Evolutionary conservation across 441 rosid genomes (phyloP).

Genomic region (Lepidium campestre): DNA sequence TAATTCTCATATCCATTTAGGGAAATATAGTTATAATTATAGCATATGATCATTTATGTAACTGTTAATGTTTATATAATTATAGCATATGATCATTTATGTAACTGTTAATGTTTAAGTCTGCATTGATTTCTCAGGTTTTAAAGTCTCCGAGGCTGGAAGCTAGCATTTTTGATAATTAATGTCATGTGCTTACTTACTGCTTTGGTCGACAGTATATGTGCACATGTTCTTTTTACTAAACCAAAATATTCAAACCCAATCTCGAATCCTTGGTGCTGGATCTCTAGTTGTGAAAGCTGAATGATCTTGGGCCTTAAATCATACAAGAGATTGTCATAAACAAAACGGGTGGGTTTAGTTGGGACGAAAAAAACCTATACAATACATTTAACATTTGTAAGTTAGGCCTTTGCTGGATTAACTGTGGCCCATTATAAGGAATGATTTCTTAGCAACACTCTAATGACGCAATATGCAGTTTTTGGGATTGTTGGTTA

Average conservation of each 20-base stretch:
- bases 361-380: background rate
- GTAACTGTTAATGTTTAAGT: background rate
- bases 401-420: background rate
- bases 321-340: background rate
- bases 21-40: background rate
- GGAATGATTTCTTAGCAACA: no score
- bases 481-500: no score
- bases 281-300: background rate
- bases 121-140: background rate
- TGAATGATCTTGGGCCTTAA: background rate
- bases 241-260: background rate
- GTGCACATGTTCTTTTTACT: background rate
- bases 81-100: background rate
- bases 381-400: background rate
- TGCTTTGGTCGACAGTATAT: no score
- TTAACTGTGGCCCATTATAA: background rate
- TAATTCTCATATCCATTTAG: background rate
- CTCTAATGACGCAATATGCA: no score
- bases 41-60: background rate
- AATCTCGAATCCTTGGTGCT: background rate
- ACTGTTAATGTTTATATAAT: background rate
- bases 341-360: no score
- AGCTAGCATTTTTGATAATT: background rate
- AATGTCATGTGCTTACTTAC: background rate
- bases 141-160: background rate